phyloP scores from a whole-genome alignment of 176 grass and related monocot genomes.

The Miscanthus lutarioriparius region DNA sequence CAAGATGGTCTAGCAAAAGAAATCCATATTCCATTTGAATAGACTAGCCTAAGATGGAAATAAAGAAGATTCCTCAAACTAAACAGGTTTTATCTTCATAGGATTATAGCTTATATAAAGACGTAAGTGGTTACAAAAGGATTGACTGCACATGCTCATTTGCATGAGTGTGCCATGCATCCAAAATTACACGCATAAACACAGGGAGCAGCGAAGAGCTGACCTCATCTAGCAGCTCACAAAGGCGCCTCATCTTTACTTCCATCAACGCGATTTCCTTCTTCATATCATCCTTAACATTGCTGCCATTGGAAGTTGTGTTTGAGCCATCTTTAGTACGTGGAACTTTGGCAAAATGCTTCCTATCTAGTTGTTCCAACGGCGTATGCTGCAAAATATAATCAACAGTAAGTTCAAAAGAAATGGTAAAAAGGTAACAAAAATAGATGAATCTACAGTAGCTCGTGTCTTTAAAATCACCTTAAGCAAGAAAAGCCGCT shows the following conservation, averaged over 20 bases:
- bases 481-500: constrained; percentile 88
- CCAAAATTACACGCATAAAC: not conserved
- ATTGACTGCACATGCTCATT: not conserved
- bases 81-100: not conserved
- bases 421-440: constrained; percentile 3
- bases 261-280: constrained; percentile 80
- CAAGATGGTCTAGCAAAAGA: not conserved
- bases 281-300: constrained; percentile 58
- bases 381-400: constrained; percentile 62
- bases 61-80: not conserved
- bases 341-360: constrained; percentile 82
- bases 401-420: not conserved
- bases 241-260: constrained; percentile 67
- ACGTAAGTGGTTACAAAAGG: not conserved
- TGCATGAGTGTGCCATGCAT: not conserved
- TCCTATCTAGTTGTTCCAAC: constrained; percentile 71
- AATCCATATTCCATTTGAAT: not conserved
- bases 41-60: not conserved
- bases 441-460: not conserved
- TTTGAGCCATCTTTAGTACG: constrained; percentile 35
- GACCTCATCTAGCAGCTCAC: constrained; percentile 89
- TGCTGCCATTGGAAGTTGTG: constrained; percentile 42
- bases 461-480: constrained; percentile 34
- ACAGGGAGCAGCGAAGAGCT: constrained; percentile 12
- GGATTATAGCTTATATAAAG: not conserved